Base-by-base conservation (phyloP, 2,329 filamentous ascomycete species). In the Colletotrichum somersetense region DNA sequence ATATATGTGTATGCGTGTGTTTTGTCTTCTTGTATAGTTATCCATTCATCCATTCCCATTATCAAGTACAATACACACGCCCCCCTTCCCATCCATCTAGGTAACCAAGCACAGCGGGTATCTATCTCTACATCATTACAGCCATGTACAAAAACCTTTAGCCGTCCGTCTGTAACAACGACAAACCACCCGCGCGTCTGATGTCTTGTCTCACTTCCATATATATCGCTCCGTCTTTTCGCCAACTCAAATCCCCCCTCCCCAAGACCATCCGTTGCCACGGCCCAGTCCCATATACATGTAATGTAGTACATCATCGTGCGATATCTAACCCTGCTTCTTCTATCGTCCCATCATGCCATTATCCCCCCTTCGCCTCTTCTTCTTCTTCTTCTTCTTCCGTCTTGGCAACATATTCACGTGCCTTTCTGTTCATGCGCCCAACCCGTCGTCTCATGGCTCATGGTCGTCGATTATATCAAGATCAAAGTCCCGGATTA, bases 401-500 rank as follows among this genome's bases (percentile, higher is more conserved):
- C 5, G 8, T 46, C 44, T 20, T n/a, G 18, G 2, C 44, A 46
- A 18, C 26, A 26, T 18, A 12, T 33, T 35, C 30, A 1, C 20
- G 33, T 20, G n/a, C 40, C 8, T 52, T 26, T 6, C 23, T 20
- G n/a, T 35, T 12, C 33, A 33, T 20, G 38, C 38, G 40, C 26
- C 12, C n/a, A 4, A 35, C 18, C 40, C 30, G n/a, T 58, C 53
- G 20, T 44, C 48, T 73, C 58, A 80, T 44, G 77, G 76, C 65
- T 74, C 77, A 20, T 77, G 74, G 68, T 78, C 77, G 53, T 81
- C 78, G 71, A 80, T 77, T 52, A 80, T 77, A 70, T 79, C 77
- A 75, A 82, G 72, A 72, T 83, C 81, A 78, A 83, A 83, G 73
- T 83, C 81, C 66, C 77, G 75, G 52, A 83, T 82, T 56, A 79